Conservation (phyloP, 2,329 filamentous ascomycete genomes). For the Westerdykella aurantiaca region DNA sequence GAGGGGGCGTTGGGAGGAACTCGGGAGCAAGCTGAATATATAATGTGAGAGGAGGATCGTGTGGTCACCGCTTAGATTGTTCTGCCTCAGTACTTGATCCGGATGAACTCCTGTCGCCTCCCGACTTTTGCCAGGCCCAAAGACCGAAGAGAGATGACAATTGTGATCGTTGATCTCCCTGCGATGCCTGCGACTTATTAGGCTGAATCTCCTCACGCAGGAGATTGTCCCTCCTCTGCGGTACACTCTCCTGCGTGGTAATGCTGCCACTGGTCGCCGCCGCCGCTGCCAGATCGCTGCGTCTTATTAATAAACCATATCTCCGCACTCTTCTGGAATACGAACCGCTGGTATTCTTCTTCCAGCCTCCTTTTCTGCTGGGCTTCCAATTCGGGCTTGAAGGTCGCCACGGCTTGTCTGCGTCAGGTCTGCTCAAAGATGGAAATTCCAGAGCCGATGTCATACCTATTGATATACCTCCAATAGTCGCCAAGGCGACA, state of each 20-base stretch:
- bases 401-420: slow-evolving; percentile 22
- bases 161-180: slow-evolving; percentile 1
- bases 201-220: background rate
- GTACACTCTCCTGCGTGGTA: slow-evolving; percentile 1
- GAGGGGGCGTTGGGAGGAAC: slow-evolving; percentile 67
- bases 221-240: background rate
- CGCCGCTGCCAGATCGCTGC: slow-evolving; percentile 22
- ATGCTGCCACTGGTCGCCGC: slow-evolving; percentile 6
- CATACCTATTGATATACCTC: slow-evolving; percentile 27
- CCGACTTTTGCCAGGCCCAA: slow-evolving; percentile 29
- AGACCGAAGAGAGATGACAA: slow-evolving; percentile 24
- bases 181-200: background rate
- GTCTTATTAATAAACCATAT: background rate
- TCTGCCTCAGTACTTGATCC: slow-evolving; percentile 53
- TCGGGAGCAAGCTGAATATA: slow-evolving; percentile 48
- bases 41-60: slow-evolving; percentile 41
- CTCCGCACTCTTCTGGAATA: background rate
- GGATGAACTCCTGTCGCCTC: slow-evolving; percentile 50
- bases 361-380: slow-evolving; percentile 26
- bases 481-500: slow-evolving; percentile 24
- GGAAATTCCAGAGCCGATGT: background rate
- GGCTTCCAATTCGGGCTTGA: slow-evolving; percentile 31
- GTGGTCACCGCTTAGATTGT: slow-evolving; percentile 53
- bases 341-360: slow-evolving; percentile 31
- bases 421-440: background rate